phyloP scores from a whole-genome alignment of 768 basidiomycete species.

The Rhodotorula kratochvilovae region DNA sequence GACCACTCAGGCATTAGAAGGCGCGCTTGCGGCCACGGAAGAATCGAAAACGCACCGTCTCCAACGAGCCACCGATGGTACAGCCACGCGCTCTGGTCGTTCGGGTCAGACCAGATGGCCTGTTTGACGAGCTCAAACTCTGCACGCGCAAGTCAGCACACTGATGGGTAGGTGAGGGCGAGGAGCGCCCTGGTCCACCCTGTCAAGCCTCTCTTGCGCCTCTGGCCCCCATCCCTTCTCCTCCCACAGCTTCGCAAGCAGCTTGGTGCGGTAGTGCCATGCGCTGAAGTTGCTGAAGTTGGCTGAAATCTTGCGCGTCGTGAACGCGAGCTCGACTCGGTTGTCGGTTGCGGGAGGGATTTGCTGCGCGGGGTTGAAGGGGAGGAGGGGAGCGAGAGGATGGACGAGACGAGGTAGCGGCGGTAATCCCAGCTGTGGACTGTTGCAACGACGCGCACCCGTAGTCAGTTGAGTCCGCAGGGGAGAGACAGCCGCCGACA shows the following conservation, averaged over 20 bases:
- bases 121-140: conserved; percentile 90
- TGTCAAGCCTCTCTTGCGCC: conserved; percentile 52
- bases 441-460: conserved; percentile 46
- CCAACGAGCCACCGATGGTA: conserved; percentile 98
- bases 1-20: not conserved
- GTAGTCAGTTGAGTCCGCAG: no score
- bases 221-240: conserved; percentile 51
- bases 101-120: conserved; percentile 93
- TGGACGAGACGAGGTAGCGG: conserved; percentile 70
- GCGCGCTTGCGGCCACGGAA: not conserved
- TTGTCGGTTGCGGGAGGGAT: conserved; percentile 48
- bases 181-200: conserved; percentile 63
- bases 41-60: conserved; percentile 53
- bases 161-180: not conserved
- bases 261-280: conserved; percentile 90
- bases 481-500: no score
- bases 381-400: conserved; percentile 51
- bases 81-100: conserved; percentile 95
- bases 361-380: conserved; percentile 2
- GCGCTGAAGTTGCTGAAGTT: conserved; percentile 98
- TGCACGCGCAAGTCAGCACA: conserved; percentile 45
- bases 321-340: conserved; percentile 74
- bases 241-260: conserved; percentile 65
- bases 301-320: conserved; percentile 79
- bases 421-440: conserved; percentile 95